Percentiles rank a stretch among this genome's conserved stretches.
These are phyloP conservation scores for Piper betle DNA, from an alignment of 164 flowering plant species.

Conservation along the genomic window DNA sequence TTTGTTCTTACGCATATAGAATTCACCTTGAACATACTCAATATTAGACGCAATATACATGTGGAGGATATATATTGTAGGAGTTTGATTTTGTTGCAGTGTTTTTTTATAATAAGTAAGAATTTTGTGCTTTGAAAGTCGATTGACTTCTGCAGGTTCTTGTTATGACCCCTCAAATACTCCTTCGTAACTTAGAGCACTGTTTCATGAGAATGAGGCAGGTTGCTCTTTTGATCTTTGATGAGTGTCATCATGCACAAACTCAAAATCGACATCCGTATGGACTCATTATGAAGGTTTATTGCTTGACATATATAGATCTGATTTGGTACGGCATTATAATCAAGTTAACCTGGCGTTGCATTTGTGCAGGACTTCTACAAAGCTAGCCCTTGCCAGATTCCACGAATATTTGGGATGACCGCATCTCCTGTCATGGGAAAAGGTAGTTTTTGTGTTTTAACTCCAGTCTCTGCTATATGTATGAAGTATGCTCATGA, in stretches of 20 bases:
- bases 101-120: background rate
- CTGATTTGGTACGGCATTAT: background rate
- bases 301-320: background rate
- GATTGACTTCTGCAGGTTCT: conserved; percentile 49
- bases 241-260: conserved; percentile 99
- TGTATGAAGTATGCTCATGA: background rate
- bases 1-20: no score
- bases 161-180: conserved; percentile 89
- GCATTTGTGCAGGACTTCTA: conserved; percentile 46
- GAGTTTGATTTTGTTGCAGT: background rate
- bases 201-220: conserved; percentile 71
- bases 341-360: background rate
- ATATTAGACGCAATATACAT: no score
- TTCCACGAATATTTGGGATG: conserved; percentile 96
- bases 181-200: conserved; percentile 59
- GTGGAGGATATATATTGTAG: no score
- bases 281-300: conserved; percentile 85
- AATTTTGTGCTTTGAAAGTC: conserved; percentile 5
- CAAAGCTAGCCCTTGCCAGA: conserved; percentile 17
- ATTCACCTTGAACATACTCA: no score
- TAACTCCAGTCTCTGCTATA: background rate
- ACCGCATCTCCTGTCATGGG: conserved; percentile 93
- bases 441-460: conserved; percentile 46
- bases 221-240: conserved; percentile 85
- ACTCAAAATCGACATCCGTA: conserved; percentile 79